Evolutionary conservation across 257 asterid genomes (phyloP), one percentile per base, ranked within the genome.

Genomic region (Fraxinus excelsior): DNA sequence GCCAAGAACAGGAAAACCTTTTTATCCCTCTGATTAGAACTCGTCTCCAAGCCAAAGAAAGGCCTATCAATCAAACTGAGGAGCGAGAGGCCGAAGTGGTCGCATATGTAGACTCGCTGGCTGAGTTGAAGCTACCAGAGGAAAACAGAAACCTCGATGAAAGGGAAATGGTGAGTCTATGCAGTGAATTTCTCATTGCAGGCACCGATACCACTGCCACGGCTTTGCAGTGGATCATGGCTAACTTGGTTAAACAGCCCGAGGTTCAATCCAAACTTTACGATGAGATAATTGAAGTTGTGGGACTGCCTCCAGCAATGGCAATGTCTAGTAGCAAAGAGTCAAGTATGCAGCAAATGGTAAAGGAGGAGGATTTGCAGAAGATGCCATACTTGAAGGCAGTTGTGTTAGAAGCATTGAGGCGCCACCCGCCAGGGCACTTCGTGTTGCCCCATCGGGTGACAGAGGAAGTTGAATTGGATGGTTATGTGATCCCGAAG

Each of bases 351-450:
- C 32, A 62, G 40, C 70, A n/a, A 60, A 35, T 19, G 19, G 66
- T 82, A 75, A 60, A 23, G 37, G 83, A 83, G 64, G 71, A 68
- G 28, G 77, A 83, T 67, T 3, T 83, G 11, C 64, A 76, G 65
- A 82, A 72, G 51, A 82, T 82, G 86, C 73, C 51, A 13, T 83
- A 76, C 67, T 58, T 80, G 70, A 83, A 80, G 73, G 80, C 84
- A 21, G 67, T 74, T 28, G 62, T 83, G 2, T 38, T 83, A 12
- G 86, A 83, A 83, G 80, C 77, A 18, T 37, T 80, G 21, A 62
- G 84, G 72, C 67, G 84, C 3, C 86, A 83, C 32, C 84, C 86
- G 0, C 84, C 84, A 0, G 80, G 10, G 21, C 84, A 80, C 25
- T 77, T 83, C 38, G 70, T 83, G 51, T 31, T 76, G 71, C 84